phyloP scores from a whole-genome alignment of 352 stramenopile species.

The Lagenidium giganteum region DNA sequence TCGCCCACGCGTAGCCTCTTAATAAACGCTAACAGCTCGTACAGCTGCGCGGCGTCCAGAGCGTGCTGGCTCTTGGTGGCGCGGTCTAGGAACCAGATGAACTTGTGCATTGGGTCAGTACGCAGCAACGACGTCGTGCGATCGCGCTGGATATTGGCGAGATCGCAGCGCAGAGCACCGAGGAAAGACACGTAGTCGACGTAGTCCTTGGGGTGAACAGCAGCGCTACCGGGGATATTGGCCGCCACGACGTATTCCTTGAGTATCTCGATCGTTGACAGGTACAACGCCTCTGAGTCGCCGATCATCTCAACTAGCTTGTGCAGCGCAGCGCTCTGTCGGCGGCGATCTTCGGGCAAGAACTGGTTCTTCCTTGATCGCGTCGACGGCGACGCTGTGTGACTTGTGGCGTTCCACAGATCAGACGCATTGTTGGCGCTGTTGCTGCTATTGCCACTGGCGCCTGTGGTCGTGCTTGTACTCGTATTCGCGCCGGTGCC shows the following conservation, averaged over 20 bases:
- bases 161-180: conserved; percentile 67
- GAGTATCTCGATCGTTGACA: conserved; percentile 73
- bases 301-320: conserved; percentile 77
- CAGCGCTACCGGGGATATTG: conserved; percentile 61
- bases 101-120: conserved; percentile 81
- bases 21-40: conserved; percentile 67
- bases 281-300: conserved; percentile 78
- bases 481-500: conserved; percentile 25
- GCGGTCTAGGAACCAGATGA: conserved; percentile 85
- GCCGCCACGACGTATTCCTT: conserved; percentile 67
- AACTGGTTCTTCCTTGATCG: conserved; percentile 10
- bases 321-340: conserved; percentile 53
- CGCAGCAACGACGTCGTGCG: conserved; percentile 64
- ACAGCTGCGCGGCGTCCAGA: conserved; percentile 56
- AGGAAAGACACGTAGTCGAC: conserved; percentile 82
- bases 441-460: conserved; percentile 7
- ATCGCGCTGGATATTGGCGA: conserved; percentile 80
- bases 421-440: conserved; percentile 9
- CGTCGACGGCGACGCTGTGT: conserved; percentile 44
- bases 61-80: conserved; percentile 68
- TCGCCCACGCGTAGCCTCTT: conserved; percentile 65
- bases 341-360: conserved; percentile 56
- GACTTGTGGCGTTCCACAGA: conserved; percentile 67
- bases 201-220: conserved; percentile 69
- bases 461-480: conserved; percentile 22